phyloP scores from a whole-genome alignment of 228 moss, liverwort and hornwort genomes.

The Sphagnum fallax region DNA sequence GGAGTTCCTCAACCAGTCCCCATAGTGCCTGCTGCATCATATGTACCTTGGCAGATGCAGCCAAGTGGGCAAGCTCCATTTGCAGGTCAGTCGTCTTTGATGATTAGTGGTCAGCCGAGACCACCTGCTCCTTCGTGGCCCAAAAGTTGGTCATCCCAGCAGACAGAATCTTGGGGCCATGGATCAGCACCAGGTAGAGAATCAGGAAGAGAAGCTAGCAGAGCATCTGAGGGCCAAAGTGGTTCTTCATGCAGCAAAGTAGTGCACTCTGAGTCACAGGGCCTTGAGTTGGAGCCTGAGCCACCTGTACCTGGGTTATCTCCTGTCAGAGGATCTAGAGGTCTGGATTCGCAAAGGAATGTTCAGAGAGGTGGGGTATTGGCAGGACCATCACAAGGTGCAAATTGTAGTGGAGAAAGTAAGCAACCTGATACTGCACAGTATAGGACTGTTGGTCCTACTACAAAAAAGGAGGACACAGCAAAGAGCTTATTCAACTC shows the following conservation, averaged over 20 bases:
- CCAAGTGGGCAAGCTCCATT: constrained; percentile 29
- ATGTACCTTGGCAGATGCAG: constrained; percentile 37
- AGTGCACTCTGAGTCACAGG: constrained; percentile 9
- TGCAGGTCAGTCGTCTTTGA: constrained; percentile 24
- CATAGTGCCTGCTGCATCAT: constrained; percentile 19
- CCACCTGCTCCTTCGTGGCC: constrained; percentile 17
- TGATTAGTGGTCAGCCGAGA: constrained; percentile 15
- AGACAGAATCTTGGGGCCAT: constrained; percentile 10
- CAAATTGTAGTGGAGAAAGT: constrained; percentile 5
- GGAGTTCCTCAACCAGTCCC: constrained; percentile 11
- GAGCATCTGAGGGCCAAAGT: constrained; percentile 1
- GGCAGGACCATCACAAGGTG: constrained; percentile 13
- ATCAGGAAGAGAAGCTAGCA: constrained; percentile 3
- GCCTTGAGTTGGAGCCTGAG: constrained; percentile 36
- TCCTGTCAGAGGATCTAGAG: constrained; percentile 25
- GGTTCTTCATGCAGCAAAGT: constrained; percentile 7
- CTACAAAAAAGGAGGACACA: constrained; percentile 6
- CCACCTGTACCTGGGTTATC: constrained; percentile 91
- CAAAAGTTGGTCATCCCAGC: constrained; percentile 9
- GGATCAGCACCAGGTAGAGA: constrained; percentile 3
- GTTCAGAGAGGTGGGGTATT: constrained; percentile 6
- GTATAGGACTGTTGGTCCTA: neutral
- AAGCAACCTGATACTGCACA: constrained; percentile 7
- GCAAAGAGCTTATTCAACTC: neutral
- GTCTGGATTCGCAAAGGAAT: constrained; percentile 6